Evolutionary conservation across 1,139 yeast species (phyloP), one percentile per base, ranked within the genome.

Genomic region (Lodderomyces metapsilosis): DNA sequence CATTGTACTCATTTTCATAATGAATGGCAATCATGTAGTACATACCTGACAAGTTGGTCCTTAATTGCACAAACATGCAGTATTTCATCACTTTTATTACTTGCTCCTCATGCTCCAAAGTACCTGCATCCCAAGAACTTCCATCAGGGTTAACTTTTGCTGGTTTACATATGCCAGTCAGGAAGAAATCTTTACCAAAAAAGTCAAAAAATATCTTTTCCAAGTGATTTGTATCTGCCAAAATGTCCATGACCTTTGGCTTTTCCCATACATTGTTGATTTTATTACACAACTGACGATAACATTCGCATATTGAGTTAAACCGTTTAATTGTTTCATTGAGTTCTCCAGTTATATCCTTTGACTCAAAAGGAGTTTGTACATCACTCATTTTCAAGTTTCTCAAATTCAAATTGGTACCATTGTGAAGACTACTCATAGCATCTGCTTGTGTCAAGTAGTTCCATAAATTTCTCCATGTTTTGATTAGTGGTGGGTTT

Each of bases 171-270:
- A 72, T 62, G 31, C 54, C 59, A 38, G 67, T 74, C 40, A 63
- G 62, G 52, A 72, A 72, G 47, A 70, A 72, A 48, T 72, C 76
- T 40, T 67, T 67, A 2, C 77, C 77, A 49, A 71, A 72, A 38
- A 61, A 57, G 4, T 68, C 59, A 37, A 63, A 57, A 42, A 71
- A 71, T 3, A 64, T 44, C 43, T 55, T 62, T 49, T 72, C 78
- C 40, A 72, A 53, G 31, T 58, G 56, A 42, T 67, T 70, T 1
- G 76, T 64, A 46, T 71, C 73, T 10, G 49, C 46, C 28, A 72
- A 55, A 2, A 72, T 52, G 34, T 68, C 75, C 11, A 67, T 54
- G 13, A 72, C 62, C 41, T 58, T 66, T 5, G 76, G 75, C 39
- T 62, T 58, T 5, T 51, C 44, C 15, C 43, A 50, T 18, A 66